These are phyloP conservation scores for Alnus rubra DNA, from an alignment of 306 rosid species.

Conservation along the genomic window DNA sequence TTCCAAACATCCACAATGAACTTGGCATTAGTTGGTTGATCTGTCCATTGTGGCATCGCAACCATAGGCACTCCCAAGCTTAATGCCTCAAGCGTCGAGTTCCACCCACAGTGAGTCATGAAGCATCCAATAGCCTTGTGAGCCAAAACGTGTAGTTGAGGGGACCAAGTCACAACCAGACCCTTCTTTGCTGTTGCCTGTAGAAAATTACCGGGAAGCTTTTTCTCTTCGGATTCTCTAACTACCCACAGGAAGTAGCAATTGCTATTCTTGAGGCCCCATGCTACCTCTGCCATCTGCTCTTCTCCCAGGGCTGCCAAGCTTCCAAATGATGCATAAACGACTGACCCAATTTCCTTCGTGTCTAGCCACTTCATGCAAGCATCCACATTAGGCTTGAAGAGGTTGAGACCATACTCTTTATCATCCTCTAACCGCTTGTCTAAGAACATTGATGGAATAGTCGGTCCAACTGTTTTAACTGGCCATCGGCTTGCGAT, in stretches of 20 bases:
- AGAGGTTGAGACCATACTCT: slow-evolving; percentile 16
- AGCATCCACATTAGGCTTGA: slow-evolving; percentile 5
- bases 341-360: slow-evolving; percentile 11
- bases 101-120: slow-evolving; percentile 27
- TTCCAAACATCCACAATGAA: slow-evolving; percentile 23
- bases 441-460: slow-evolving; percentile 30
- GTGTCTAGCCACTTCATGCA: slow-evolving; percentile 21
- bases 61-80: slow-evolving; percentile 23
- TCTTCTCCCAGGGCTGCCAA: slow-evolving; percentile 14
- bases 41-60: slow-evolving; percentile 24
- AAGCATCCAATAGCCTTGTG: slow-evolving; percentile 10
- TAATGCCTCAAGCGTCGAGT: slow-evolving; percentile 25
- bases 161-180: slow-evolving; percentile 5
- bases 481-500: slow-evolving; percentile 21
- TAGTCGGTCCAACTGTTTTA: slow-evolving; percentile 20
- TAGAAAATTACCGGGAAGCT: slow-evolving; percentile 19
- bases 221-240: slow-evolving; percentile 16
- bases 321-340: slow-evolving; percentile 21
- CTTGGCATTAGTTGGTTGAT: slow-evolving; percentile 22
- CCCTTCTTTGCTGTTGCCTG: background rate
- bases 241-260: slow-evolving; percentile 23
- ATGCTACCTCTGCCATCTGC: slow-evolving; percentile 14
- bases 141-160: slow-evolving; percentile 14
- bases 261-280: background rate
- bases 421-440: slow-evolving; percentile 14